Evolutionary conservation across 768 basidiomycete species (phyloP).

Genomic region (Lentinula raphanica): DNA sequence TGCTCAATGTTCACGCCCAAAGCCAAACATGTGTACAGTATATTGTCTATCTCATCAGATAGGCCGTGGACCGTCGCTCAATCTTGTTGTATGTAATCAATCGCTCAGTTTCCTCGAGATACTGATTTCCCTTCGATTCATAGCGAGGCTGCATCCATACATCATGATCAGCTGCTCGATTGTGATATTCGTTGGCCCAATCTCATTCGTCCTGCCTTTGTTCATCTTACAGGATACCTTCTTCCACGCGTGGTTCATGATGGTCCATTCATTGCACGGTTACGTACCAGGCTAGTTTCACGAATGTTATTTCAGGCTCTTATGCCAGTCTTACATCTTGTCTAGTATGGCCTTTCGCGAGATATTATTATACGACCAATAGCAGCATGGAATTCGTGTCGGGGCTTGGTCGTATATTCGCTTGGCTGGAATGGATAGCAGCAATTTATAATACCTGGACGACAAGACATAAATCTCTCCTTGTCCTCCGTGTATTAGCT

Average conservation of each 20-base stretch:
- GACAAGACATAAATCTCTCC: not conserved
- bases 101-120: not conserved
- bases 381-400: not conserved
- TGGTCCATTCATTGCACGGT: not conserved
- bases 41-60: not conserved
- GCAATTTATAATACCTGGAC: constrained; percentile 3
- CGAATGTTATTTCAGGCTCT: not conserved
- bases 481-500: not conserved
- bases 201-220: constrained; percentile 1
- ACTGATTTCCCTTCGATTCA: not conserved
- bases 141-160: constrained; percentile 1
- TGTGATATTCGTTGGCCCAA: constrained; percentile 2
- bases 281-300: not conserved
- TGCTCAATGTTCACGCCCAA: too few species aligned
- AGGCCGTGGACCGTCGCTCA: constrained; percentile 1
- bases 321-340: not conserved
- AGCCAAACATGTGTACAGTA: not conserved
- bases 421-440: not conserved
- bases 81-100: not conserved
- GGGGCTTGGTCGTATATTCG: not conserved
- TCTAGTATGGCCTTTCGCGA: not conserved
- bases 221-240: not conserved
- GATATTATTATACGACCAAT: not conserved
- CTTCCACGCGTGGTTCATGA: not conserved
- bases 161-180: not conserved